Conservation (phyloP, 1,284 basidiomycete genomes). For the Apiotrichum laibachii region DNA sequence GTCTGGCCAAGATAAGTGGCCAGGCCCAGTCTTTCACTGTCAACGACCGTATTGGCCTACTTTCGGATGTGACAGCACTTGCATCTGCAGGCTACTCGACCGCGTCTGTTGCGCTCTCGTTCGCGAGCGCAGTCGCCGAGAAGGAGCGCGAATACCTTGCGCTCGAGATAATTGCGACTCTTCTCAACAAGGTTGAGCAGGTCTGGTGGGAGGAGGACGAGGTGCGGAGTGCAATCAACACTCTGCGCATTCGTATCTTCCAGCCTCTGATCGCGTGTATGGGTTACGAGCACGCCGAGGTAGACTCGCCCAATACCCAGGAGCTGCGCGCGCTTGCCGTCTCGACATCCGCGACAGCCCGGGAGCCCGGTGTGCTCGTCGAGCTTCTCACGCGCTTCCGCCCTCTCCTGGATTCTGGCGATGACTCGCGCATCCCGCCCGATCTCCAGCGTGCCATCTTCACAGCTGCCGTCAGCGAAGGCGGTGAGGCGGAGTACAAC, state of each 20-base stretch:
- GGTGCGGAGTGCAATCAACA: slow-evolving; percentile 61
- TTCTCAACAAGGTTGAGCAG: slow-evolving; percentile 59
- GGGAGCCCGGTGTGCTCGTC: slow-evolving; percentile 64
- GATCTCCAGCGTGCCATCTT: slow-evolving; percentile 60
- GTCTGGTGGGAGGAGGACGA: slow-evolving; percentile 80
- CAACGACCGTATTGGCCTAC: slow-evolving; percentile 79
- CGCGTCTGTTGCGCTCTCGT: slow-evolving; percentile 71
- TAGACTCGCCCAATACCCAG: slow-evolving; percentile 68
- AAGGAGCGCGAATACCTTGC: slow-evolving; percentile 63
- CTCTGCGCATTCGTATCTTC: slow-evolving; percentile 69
- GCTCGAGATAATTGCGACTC: slow-evolving; percentile 42
- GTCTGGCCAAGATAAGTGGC: slow-evolving; percentile 72
- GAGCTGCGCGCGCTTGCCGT: slow-evolving; percentile 79
- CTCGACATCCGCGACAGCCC: slow-evolving; percentile 61
- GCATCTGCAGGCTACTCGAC: slow-evolving; percentile 73
- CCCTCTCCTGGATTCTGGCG: slow-evolving; percentile 65
- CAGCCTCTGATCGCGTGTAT: slow-evolving; percentile 72
- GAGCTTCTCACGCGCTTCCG: slow-evolving; percentile 73
- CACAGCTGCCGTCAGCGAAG: slow-evolving; percentile 60
- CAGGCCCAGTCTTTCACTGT: slow-evolving; percentile 77
- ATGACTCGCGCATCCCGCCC: slow-evolving; percentile 75
- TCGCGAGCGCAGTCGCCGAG: slow-evolving; percentile 64
- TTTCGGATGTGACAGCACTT: slow-evolving; percentile 75
- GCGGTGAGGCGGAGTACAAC: slow-evolving; percentile 74
- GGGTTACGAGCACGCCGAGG: slow-evolving; percentile 69